These are phyloP conservation scores for Clausena lansium DNA, from an alignment of 345 rosid genomes.

Conservation along the genomic window DNA sequence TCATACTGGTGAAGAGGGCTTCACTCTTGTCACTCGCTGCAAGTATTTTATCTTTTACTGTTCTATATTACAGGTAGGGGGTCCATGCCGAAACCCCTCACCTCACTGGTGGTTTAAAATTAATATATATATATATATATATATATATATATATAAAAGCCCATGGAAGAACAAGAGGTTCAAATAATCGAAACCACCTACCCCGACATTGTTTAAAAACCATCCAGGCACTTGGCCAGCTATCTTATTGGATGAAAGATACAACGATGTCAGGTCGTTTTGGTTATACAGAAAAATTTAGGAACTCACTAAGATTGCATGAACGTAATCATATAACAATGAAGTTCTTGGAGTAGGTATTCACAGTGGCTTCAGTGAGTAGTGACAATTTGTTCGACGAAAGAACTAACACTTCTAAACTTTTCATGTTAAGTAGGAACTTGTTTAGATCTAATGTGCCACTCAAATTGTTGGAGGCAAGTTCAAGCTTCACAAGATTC, in stretches of 20 bases:
- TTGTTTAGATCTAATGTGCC: conserved; percentile 13
- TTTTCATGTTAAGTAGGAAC: not conserved
- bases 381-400: conserved; percentile 13
- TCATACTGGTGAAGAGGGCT: too few relatives aligned
- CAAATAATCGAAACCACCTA: not conserved
- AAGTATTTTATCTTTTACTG: too few relatives aligned
- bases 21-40: too few relatives aligned
- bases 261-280: not conserved
- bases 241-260: conserved; percentile 23
- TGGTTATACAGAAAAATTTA: conserved; percentile 18
- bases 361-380: not conserved
- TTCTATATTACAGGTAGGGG: too few relatives aligned
- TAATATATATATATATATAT: too few relatives aligned
- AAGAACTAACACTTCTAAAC: not conserved
- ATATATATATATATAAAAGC: too few relatives aligned
- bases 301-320: conserved; percentile 24
- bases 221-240: not conserved
- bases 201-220: not conserved
- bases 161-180: conserved; percentile 6
- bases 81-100: too few relatives aligned
- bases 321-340: not conserved
- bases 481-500: not conserved
- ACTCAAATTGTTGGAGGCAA: conserved; percentile 1
- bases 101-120: too few relatives aligned
- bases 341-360: not conserved